These are phyloP conservation scores for Blastobotrys peoriensis DNA, from an alignment of 805 yeast genomes.

Conservation along the genomic window DNA sequence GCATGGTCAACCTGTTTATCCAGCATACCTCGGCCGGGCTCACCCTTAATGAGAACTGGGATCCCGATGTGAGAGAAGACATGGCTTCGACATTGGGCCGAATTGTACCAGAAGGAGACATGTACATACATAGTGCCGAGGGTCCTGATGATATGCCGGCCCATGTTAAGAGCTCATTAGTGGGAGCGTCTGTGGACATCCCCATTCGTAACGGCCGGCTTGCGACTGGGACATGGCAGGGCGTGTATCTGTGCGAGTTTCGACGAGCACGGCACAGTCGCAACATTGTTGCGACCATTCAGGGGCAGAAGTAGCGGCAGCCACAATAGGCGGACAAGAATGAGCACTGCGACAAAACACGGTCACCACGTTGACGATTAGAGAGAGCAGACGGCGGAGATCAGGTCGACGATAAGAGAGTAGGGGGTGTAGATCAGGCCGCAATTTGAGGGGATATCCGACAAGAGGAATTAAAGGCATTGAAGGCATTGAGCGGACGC, in stretches of 20 bases:
- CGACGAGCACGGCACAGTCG: constrained; percentile 59
- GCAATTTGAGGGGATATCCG: too few relatives aligned
- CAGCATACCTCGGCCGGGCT: constrained; percentile 79
- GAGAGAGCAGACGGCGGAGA: too few relatives aligned
- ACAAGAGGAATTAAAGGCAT: too few relatives aligned
- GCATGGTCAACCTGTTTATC: constrained; percentile 58
- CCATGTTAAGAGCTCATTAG: constrained; percentile 54
- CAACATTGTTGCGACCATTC: constrained; percentile 64
- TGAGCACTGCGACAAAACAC: too few relatives aligned
- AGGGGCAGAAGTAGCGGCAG: constrained; percentile 44
- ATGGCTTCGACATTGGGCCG: constrained; percentile 58
- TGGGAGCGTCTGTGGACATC: constrained; percentile 59
- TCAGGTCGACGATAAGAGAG: too few relatives aligned
- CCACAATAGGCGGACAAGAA: too few relatives aligned
- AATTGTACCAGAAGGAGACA: constrained; percentile 59
- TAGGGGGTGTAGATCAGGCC: too few relatives aligned
- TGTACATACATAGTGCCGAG: constrained; percentile 62
- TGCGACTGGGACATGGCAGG: constrained; percentile 83
- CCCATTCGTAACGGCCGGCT: constrained; percentile 66
- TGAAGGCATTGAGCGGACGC: too few relatives aligned
- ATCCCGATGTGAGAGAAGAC: constrained; percentile 68
- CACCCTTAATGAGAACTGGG: constrained; percentile 74
- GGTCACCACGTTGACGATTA: too few relatives aligned
- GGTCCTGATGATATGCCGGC: constrained; percentile 82
- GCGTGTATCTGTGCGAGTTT: constrained; percentile 71